phyloP scores from a whole-genome alignment of 116 monocot species.

The Phalaenopsis hybrid region DNA sequence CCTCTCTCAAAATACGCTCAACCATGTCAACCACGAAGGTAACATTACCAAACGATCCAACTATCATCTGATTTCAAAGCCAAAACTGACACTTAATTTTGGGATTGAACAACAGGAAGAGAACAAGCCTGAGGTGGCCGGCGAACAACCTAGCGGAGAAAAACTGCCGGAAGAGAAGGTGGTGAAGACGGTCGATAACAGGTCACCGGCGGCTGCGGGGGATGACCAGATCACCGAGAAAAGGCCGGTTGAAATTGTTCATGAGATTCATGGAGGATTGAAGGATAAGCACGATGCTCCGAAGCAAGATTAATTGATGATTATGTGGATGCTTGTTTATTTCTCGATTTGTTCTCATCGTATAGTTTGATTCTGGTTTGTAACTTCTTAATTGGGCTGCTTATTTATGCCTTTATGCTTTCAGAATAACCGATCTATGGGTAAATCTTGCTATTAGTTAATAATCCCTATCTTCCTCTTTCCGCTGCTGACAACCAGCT shows the following conservation, averaged over 20 bases:
- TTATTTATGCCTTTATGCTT: conserved; percentile 2
- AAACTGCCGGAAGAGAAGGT: neutral
- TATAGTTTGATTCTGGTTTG: neutral
- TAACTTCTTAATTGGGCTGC: neutral
- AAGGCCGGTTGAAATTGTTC: neutral
- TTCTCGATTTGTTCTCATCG: neutral
- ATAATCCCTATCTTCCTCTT: no score
- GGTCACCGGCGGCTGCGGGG: neutral
- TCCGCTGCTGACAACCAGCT: no score
- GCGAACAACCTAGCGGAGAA: neutral
- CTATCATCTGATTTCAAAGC: no score
- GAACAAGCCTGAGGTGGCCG: neutral
- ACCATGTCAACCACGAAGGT: no score
- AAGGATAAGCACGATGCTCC: neutral
- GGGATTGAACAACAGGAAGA: neutral
- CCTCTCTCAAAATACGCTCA: no score
- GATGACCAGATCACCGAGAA: neutral
- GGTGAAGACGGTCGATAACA: neutral
- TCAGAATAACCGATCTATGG: neutral
- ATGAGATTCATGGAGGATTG: neutral
- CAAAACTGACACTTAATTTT: no score
- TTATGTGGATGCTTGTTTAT: neutral
- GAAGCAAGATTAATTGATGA: neutral
- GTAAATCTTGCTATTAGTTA: neutral
- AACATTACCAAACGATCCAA: no score